Conservation (phyloP, 2,329 filamentous ascomycete species). For the Fusarium anthophilum region DNA sequence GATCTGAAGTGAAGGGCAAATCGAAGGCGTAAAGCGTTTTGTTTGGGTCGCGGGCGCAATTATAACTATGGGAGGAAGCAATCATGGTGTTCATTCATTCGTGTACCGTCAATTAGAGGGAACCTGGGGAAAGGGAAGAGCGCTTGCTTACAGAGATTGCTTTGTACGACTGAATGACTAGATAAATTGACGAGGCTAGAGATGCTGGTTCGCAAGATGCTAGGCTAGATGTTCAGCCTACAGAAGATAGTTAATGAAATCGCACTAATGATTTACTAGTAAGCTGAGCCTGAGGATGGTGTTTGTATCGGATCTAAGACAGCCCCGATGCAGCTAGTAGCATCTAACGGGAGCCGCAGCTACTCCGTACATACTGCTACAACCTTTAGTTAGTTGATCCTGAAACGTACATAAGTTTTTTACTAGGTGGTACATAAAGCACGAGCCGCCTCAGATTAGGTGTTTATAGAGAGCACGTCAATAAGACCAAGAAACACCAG, state of each 20-base stretch:
- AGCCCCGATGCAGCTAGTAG: slow-evolving; percentile 30
- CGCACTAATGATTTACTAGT: neutral
- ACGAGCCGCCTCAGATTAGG: neutral
- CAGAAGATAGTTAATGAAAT: slow-evolving; percentile 5
- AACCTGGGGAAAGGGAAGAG: neutral
- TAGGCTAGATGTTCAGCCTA: neutral
- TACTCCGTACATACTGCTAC: neutral
- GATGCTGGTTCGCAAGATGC: slow-evolving; percentile 2
- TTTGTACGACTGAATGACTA: slow-evolving; percentile 21
- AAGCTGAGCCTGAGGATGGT: slow-evolving; percentile 14
- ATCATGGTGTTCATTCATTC: neutral
- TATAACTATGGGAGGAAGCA: slow-evolving; percentile 2
- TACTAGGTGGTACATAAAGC: neutral
- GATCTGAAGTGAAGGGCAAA: slow-evolving; percentile 42
- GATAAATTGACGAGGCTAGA: slow-evolving; percentile 8
- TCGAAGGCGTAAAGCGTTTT: slow-evolving; percentile 14
- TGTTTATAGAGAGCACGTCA: neutral
- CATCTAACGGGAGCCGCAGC: slow-evolving; percentile 16
- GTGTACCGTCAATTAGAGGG: neutral
- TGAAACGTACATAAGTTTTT: slow-evolving; percentile 12
- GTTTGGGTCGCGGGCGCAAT: slow-evolving; percentile 12
- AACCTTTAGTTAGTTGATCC: neutral
- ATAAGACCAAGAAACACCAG: neutral
- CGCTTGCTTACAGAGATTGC: slow-evolving; percentile 16
- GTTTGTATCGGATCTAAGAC: slow-evolving; percentile 25